These are phyloP conservation scores for Saccharata proteae DNA, from an alignment of 2,329 filamentous ascomycete species.

Conservation along the genomic window DNA sequence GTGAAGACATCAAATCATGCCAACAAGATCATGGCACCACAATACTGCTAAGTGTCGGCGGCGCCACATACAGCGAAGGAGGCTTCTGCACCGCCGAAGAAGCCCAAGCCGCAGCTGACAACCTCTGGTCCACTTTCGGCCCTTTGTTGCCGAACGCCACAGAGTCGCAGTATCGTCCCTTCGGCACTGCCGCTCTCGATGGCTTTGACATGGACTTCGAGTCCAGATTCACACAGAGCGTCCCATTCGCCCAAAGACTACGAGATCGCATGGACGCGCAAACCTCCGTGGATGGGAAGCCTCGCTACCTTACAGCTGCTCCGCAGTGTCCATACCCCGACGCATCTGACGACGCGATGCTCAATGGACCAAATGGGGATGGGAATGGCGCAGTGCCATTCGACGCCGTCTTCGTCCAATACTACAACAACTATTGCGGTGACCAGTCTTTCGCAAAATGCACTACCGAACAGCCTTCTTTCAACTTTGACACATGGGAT, in stretches of 20 bases:
- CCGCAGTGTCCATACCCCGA: conserved; percentile 60
- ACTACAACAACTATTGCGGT: conserved; percentile 60
- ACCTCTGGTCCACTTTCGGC: conserved; percentile 61
- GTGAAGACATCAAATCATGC: conserved; percentile 43
- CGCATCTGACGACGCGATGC: conserved; percentile 43
- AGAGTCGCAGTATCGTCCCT: conserved; percentile 50
- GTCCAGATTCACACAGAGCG: conserved; percentile 45
- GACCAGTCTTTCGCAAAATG: conserved; percentile 39
- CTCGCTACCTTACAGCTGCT: conserved; percentile 50
- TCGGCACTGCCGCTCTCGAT: conserved; percentile 53
- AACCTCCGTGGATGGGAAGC: conserved; percentile 27
- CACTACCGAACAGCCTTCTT: conserved; percentile 36
- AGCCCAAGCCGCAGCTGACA: conserved; percentile 38
- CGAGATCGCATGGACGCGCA: conserved; percentile 43
- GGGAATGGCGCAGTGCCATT: conserved; percentile 38
- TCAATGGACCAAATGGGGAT: no score
- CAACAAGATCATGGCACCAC: conserved; percentile 53
- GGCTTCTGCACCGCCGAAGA: conserved; percentile 37
- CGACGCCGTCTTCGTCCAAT: conserved; percentile 52
- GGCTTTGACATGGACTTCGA: conserved; percentile 73
- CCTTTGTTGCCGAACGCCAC: conserved; percentile 39
- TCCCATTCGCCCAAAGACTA: conserved; percentile 47
- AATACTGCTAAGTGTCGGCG: conserved; percentile 60
- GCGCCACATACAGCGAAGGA: conserved; percentile 56
- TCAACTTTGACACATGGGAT: conserved; percentile 55